Evolutionary conservation across 1,284 basidiomycete species (phyloP), one percentile per base, ranked within the genome.

Genomic region (Heterobasidion parviporum): DNA sequence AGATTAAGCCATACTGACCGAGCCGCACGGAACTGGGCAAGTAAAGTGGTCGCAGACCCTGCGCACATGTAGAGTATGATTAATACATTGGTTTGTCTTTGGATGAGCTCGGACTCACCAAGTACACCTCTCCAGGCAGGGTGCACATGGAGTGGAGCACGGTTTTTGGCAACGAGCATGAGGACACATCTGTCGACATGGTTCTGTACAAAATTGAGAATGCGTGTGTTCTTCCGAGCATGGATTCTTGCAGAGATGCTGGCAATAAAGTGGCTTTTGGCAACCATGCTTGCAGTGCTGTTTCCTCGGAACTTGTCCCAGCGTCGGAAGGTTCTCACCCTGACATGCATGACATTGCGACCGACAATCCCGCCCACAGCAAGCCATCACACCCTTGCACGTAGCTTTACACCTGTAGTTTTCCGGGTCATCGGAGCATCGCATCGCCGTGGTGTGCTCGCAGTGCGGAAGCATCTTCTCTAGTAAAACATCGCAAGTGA

Each of bases 1-100:
- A 26, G 20, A 34, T 3, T 32, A 12, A 20, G 16, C 16, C 33
- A 15, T 20, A 34, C 6, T 70, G 56, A 87, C 86, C 18, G 83
- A 84, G 10, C 84, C 85, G 61, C 88, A 90, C 0, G 82, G 79
- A 15, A 87, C 74, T 2, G 79, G 78, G 57, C 87, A 89, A 1
- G 55, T 49, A 33, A 75, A 63, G 58, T 87, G 83, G 5, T 71
- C 60, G 62, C 87, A 89, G 16, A 14, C 16, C 41, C 41, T 44
- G 16, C 41, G 16, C 14, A 44, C 12, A 16, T 16, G 41, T 26
- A 26, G 26, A 26, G 26, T 26, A 3, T 5, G 26, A 26, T 26
- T 26, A 1, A 16, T 44, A 44, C 7, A 44, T 44, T 5, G 41
- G 26, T 26, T 5, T 26, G 16, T 44, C 41, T 14, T 44, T 14